A percentile compares a stretch with the other conserved stretches of the same genome.
These are phyloP conservation scores for Pyrus bretschneideri DNA, from an alignment of 306 rosid genomes.

Conservation along the genomic window DNA sequence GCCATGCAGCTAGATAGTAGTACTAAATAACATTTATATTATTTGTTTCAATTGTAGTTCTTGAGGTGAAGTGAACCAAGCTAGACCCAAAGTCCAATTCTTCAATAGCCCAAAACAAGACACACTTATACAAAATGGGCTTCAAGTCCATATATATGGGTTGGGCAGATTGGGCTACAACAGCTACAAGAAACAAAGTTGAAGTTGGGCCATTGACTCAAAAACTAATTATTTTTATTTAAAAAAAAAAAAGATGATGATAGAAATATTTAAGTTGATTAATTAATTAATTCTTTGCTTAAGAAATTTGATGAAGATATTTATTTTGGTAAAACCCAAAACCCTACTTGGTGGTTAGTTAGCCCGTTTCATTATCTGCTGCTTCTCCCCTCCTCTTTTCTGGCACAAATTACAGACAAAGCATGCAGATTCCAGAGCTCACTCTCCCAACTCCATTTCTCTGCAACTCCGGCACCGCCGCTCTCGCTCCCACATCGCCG, in stretches of 20 bases:
- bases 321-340: slow-evolving; percentile 8
- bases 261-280: not conserved
- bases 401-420: not conserved
- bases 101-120: no score
- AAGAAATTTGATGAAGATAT: not conserved
- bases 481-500: not conserved
- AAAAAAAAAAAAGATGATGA: not conserved
- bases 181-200: not conserved
- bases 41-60: no score
- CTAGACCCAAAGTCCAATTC: no score
- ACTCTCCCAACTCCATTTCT: not conserved
- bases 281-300: not conserved
- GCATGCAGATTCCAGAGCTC: slow-evolving; percentile 13
- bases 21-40: no score
- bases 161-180: not conserved
- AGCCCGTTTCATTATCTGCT: slow-evolving; percentile 13
- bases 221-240: no score
- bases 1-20: no score
- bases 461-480: not conserved
- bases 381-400: not conserved
- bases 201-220: no score
- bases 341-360: slow-evolving; percentile 6
- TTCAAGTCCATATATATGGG: no score
- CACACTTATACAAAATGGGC: not conserved
- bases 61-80: no score